phyloP scores from a whole-genome alignment of 116 monocot genomes.

The Zostera marina region DNA sequence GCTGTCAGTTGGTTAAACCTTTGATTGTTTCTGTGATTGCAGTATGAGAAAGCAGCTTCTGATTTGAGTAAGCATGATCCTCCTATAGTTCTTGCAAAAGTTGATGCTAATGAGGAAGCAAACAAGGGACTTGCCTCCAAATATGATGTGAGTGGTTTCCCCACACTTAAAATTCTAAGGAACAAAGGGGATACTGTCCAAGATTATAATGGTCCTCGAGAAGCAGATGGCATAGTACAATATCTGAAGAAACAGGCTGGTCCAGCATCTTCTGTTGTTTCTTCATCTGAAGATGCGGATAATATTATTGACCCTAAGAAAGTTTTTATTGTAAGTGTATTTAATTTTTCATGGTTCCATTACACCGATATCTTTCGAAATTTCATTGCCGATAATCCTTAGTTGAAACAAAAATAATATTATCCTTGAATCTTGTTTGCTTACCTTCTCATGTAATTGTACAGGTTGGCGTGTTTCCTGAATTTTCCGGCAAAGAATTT shows the following conservation, averaged over 20 bases:
- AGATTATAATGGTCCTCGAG: slow-evolving; percentile 82
- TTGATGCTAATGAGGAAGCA: slow-evolving; percentile 51
- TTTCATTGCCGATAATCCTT: background rate
- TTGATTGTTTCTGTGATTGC: slow-evolving; percentile 4
- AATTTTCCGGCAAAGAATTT: slow-evolving; percentile 63
- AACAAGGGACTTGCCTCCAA: slow-evolving; percentile 63
- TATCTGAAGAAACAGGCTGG: slow-evolving; percentile 79
- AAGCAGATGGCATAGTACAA: slow-evolving; percentile 75
- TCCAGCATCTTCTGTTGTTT: slow-evolving; percentile 69
- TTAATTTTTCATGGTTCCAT: background rate
- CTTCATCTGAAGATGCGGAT: slow-evolving; percentile 43
- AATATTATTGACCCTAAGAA: slow-evolving; percentile 39
- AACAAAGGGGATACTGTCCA: slow-evolving; percentile 50
- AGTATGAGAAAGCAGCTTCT: slow-evolving; percentile 94
- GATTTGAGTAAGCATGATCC: slow-evolving; percentile 60
- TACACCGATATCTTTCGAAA: background rate
- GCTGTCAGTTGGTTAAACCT: background rate
- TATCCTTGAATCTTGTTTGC: background rate
- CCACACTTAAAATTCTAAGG: slow-evolving; percentile 70
- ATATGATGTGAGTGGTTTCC: slow-evolving; percentile 62
- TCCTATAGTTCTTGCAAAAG: slow-evolving; percentile 80
- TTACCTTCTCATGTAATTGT: background rate
- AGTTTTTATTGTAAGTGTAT: slow-evolving; percentile 55
- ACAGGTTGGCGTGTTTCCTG: slow-evolving; percentile 75
- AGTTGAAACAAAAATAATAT: background rate